These are phyloP conservation scores for Aspergillus aculeatus DNA, from an alignment of 2,329 filamentous ascomycete species.

Conservation along the genomic window DNA sequence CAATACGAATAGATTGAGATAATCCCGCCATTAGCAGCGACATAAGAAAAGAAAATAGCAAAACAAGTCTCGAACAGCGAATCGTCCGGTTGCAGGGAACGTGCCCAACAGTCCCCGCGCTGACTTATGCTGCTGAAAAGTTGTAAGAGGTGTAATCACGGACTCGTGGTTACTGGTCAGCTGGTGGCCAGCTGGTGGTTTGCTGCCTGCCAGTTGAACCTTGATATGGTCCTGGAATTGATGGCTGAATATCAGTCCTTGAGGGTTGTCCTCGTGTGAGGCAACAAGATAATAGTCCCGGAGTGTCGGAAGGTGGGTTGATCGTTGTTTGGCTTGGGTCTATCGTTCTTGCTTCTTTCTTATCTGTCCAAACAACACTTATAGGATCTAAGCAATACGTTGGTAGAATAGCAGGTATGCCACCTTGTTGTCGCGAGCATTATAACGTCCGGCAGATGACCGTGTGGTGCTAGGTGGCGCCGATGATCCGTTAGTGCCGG, in stretches of 20 bases:
- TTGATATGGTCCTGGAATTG: neutral
- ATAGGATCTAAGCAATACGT: slow-evolving; percentile 52
- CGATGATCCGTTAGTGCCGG: slow-evolving; percentile 59
- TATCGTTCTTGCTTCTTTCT: neutral
- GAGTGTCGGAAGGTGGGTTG: neutral
- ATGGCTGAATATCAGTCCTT: neutral
- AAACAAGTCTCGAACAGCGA: neutral
- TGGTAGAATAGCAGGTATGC: slow-evolving; percentile 97
- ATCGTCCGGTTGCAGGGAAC: neutral
- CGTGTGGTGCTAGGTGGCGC: slow-evolving; percentile 57
- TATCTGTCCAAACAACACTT: neutral
- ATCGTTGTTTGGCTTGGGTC: neutral
- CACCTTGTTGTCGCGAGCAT: slow-evolving; percentile 87
- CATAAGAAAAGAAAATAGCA: neutral
- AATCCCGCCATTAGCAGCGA: slow-evolving; percentile 6
- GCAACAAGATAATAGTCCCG: neutral
- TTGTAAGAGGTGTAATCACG: neutral
- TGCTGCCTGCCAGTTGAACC: slow-evolving; percentile 1
- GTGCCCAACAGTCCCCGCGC: neutral
- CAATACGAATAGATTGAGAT: slow-evolving; percentile 2
- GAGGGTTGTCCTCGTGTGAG: neutral
- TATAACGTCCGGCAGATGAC: slow-evolving; percentile 56
- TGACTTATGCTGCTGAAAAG: neutral
- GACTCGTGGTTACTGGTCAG: neutral
- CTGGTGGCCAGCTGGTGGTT: neutral